Evolutionary conservation across 1,284 basidiomycete species (phyloP), one percentile per base, ranked within the genome.

Genomic region (Sparassis latifolia): DNA sequence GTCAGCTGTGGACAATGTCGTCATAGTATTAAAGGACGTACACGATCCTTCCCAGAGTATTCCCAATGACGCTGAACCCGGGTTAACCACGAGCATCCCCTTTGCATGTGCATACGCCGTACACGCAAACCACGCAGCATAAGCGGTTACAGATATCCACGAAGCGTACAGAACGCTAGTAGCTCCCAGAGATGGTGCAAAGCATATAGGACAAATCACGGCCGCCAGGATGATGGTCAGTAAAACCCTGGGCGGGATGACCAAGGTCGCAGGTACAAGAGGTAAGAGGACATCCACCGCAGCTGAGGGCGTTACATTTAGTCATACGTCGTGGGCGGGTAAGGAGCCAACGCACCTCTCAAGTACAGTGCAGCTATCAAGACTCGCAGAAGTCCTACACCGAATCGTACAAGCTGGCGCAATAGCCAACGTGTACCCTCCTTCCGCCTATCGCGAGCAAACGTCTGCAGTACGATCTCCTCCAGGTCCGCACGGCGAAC

Each of bases 31-130:
- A 12, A 37, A 37, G 35, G 35, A 37, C 82, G 53, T 56, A 87
- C 86, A 76, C 50, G 80, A 72, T 55, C 78, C 79, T 58, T 82
- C 76, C 82, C 82, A 85, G 37, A 85, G 67, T 33, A 69, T 60
- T 29, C 81, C 80, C 49, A 71, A 62, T 45, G 65, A 69, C 20
- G 70, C 56, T 65, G 71, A 73, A 38, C 65, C 66, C 28, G 67
- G 55, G 40, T 68, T 67, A 7, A 62, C 57, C n/a, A 63, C 63
- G 10, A 75, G 66, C 7, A 69, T 64, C 27, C 75, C 76, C 44
- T 72, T 66, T 0, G 71, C 64, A 61, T 82, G 73, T 27, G 79
- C 75, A 55, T 76, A 77, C 12, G 72, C 68, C 10, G 76, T 70
- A 45, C 70, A 76, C 9, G 69, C 63, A 47, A 86, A 63, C 86